Evolutionary conservation across 1,284 basidiomycete genomes (phyloP).

Genomic region (Puccinia hordei): DNA sequence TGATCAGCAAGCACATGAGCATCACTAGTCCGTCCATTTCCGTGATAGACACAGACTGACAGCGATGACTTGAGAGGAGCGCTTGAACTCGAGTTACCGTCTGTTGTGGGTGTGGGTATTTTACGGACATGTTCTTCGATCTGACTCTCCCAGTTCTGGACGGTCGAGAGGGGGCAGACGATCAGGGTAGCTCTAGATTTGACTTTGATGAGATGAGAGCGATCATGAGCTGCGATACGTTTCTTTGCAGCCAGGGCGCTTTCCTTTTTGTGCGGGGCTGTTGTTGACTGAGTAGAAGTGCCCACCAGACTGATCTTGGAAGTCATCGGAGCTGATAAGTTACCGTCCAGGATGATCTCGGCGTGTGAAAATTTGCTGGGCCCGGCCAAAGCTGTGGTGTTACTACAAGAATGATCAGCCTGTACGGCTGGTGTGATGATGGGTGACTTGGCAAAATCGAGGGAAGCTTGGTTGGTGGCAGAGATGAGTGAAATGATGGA

Average conservation of each 20-base stretch:
- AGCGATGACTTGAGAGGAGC: constrained; percentile 59
- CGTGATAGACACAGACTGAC: constrained; percentile 93
- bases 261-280: constrained; percentile 34
- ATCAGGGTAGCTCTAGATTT: constrained; percentile 88
- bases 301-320: background rate
- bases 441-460: constrained; percentile 65
- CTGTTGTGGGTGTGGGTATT: constrained; percentile 19
- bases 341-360: background rate
- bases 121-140: constrained; percentile 80
- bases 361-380: background rate
- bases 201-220: constrained; percentile 55
- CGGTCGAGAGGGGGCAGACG: constrained; percentile 92
- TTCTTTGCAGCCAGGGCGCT: constrained; percentile 50
- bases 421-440: constrained; percentile 60
- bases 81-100: background rate
- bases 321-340: background rate
- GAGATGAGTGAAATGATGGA: constrained; percentile 87
- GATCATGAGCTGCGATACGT: constrained; percentile 53
- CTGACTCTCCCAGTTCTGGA: constrained; percentile 98
- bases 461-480: constrained; percentile 74
- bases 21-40: constrained; percentile 81
- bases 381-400: background rate
- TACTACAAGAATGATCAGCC: constrained; percentile 8
- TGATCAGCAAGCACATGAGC: constrained; percentile 82
- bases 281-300: constrained; percentile 8